Base-by-base conservation (phyloP, 1,284 basidiomycete genomes). In the Apiotrichum veenhuisii region DNA sequence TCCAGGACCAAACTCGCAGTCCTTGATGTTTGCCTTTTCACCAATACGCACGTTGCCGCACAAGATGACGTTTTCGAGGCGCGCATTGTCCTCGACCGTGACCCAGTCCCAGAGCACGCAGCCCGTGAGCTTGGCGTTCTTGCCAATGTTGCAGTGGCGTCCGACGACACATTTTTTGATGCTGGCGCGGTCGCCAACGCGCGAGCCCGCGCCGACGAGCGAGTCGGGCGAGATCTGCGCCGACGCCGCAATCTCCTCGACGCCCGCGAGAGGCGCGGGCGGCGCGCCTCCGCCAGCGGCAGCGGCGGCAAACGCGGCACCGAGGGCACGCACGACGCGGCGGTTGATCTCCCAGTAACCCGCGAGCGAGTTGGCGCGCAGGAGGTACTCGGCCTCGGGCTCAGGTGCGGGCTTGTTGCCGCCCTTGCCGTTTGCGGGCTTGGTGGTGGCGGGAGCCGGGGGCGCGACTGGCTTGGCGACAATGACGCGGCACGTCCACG, bases 51-150 rank as follows among this genome's bases (percentile, higher is more conserved):
- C 91, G 61, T 87, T 87, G 56, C 84, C 85, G 17, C 92, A 90
- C 2, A 98, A 78, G 49, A 98, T 88, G 62, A 86, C 90, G 42
- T 89, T 88, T 46, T 98, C 95, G 7, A 98, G 78, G 72, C 91
- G 92, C 18, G 87, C 91, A 11, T 72, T 72, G 51, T 74, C 72
- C 57, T 75, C 89, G 26, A 98, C 80, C 3, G 87, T 82, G 64
- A 92, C 94, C 67, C 92, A 89, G 70, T 97, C 94, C 73, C 96
- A 83, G 27, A 98, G 74, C 14, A 98, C 84, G 66, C 88, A 93
- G n/a, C 89, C 88, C 1, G 82, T 82, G 54, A 98, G 84, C 74
- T 87, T 92, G 30, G 84, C 87, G 77, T 87, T 87, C 71, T 86
- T 90, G 14, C 92, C 93, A 59, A 98, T 89, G 23, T 85, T 77